Evolutionary conservation across 352 stramenopile genomes (phyloP).

Genomic region (Pythium periplocum): DNA sequence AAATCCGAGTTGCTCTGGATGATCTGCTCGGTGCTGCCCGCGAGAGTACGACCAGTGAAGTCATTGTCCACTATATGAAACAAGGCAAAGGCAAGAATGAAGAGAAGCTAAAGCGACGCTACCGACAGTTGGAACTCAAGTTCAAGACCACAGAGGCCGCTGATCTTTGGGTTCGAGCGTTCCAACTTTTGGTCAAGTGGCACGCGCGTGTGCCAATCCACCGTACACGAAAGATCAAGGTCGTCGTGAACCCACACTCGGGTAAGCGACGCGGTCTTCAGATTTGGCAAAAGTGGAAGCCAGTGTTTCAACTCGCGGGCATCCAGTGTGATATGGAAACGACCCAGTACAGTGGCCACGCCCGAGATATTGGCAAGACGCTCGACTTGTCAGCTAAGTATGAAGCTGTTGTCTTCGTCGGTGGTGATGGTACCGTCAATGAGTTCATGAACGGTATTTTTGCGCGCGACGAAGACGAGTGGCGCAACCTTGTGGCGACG

Average conservation of each 20-base stretch:
- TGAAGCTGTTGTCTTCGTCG: constrained; percentile 74
- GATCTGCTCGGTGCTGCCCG: constrained; percentile 35
- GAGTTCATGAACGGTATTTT: constrained; percentile 85
- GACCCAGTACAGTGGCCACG: constrained; percentile 66
- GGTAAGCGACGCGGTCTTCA: constrained; percentile 51
- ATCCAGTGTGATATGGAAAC: constrained; percentile 77
- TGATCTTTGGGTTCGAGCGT: constrained; percentile 25
- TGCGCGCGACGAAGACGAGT: constrained; percentile 57
- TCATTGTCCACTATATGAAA: constrained; percentile 66
- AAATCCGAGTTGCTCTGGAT: constrained; percentile 42
- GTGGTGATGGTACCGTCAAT: constrained; percentile 75
- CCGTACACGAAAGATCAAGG: constrained; percentile 54
- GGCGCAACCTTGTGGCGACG: constrained; percentile 65
- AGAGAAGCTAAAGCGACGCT: constrained; percentile 48
- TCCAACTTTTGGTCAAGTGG: constrained; percentile 67
- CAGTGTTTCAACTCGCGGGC: constrained; percentile 50
- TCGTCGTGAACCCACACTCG: constrained; percentile 75
- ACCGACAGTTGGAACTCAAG: constrained; percentile 34
- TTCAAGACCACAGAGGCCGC: constrained; percentile 27
- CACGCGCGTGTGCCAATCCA: constrained; percentile 54
- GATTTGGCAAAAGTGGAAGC: constrained; percentile 56
- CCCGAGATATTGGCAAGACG: constrained; percentile 57
- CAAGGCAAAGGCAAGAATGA: constrained; percentile 46
- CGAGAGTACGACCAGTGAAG: constrained; percentile 19
- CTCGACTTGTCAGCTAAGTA: constrained; percentile 58